phyloP scores from a whole-genome alignment of 306 rosid species.

The Vigna nakashimae region DNA sequence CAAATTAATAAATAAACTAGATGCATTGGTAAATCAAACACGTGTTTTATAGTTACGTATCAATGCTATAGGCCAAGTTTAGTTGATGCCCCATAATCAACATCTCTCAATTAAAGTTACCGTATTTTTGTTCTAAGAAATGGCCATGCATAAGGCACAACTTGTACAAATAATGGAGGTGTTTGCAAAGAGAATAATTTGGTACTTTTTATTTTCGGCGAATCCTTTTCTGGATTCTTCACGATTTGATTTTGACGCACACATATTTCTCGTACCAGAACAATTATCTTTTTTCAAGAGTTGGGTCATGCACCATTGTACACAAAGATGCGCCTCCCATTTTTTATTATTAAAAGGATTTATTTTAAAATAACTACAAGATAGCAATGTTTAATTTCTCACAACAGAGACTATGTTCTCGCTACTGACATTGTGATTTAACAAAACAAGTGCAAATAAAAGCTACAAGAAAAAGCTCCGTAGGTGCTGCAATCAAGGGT shows the following conservation, averaged over 20 bases:
- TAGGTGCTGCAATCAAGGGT: background rate
- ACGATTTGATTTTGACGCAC: conserved; percentile 1
- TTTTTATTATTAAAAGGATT: background rate
- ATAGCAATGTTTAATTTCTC: background rate
- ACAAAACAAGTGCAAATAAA: too few relatives aligned
- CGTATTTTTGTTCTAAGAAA: background rate
- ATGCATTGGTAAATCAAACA: background rate
- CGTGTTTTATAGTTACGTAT: background rate
- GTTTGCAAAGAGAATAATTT: background rate
- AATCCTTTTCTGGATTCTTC: conserved; percentile 1
- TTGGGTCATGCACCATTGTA: background rate
- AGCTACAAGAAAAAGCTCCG: too few relatives aligned
- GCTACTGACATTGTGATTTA: background rate
- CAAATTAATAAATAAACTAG: too few relatives aligned
- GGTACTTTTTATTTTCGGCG: background rate
- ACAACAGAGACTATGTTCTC: background rate
- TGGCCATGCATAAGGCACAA: background rate
- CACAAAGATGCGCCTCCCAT: background rate
- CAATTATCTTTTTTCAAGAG: background rate
- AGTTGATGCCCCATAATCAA: background rate
- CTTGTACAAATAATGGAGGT: background rate
- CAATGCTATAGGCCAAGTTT: background rate
- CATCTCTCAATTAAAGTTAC: background rate
- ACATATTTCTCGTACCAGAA: background rate
- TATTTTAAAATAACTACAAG: conserved; percentile 20